Evolutionary conservation across 2,329 filamentous ascomycete genomes (phyloP).

Genomic region (Penicillium sp.): DNA sequence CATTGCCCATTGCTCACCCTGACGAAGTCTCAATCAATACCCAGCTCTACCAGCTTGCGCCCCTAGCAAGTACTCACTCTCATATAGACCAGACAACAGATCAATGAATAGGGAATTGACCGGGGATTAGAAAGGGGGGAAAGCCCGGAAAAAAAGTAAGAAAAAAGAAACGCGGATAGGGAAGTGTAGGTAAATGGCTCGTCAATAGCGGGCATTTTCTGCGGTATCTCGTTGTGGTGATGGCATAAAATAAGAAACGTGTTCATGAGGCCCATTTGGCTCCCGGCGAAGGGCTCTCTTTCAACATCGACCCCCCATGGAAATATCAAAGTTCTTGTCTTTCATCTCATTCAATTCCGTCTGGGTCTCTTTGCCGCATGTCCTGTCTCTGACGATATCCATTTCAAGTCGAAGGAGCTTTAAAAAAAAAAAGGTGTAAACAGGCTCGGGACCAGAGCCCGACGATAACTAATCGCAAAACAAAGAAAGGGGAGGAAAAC

Average conservation of each 20-base stretch:
- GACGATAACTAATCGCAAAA: conserved; percentile 18
- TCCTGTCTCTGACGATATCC: conserved; percentile 10
- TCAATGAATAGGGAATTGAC: not conserved
- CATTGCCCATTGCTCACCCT: not conserved
- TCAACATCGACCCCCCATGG: conserved; percentile 6
- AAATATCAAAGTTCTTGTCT: conserved; percentile 1
- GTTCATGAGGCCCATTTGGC: conserved; percentile 20
- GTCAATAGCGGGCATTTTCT: conserved; percentile 36
- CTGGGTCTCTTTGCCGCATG: conserved; percentile 1
- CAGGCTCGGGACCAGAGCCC: conserved; percentile 9
- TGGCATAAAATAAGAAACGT: conserved; percentile 31
- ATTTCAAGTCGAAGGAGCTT: conserved; percentile 13
- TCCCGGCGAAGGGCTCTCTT: conserved; percentile 17
- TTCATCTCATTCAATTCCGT: conserved; percentile 11
- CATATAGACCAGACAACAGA: not conserved
- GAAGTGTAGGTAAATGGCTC: conserved; percentile 22
- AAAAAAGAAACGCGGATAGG: conserved; percentile 3
- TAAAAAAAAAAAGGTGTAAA: conserved; percentile 11
- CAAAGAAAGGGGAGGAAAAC: conserved; percentile 15
- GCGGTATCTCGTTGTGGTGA: conserved; percentile 37
- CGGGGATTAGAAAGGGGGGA: not conserved
- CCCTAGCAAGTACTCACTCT: conserved; percentile 2
- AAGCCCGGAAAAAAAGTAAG: conserved; percentile 1
- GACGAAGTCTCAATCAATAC: not conserved
- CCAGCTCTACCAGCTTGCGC: conserved; percentile 2